These are phyloP conservation scores for Colletotrichum euphorbiae DNA, from an alignment of 2,329 filamentous ascomycete genomes.

Conservation along the genomic window DNA sequence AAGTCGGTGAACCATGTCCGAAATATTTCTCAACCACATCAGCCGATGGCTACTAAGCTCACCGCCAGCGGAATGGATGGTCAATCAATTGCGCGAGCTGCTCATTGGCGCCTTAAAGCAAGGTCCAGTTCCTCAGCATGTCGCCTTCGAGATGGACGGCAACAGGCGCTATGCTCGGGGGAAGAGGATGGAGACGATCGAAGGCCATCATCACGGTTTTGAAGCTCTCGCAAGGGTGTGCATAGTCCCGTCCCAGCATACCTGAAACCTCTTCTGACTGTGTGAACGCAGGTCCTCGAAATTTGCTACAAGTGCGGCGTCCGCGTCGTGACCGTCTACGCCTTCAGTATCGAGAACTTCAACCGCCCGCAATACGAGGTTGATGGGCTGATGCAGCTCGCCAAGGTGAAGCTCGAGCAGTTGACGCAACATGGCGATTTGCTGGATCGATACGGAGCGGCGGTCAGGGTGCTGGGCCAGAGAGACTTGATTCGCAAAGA, in stretches of 20 bases:
- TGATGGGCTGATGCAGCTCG: conserved; percentile 96
- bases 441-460: conserved; percentile 90
- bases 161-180: conserved; percentile 92
- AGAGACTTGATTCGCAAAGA: conserved; percentile 86
- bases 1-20: conserved; percentile 58
- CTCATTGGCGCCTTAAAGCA: conserved; percentile 90
- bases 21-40: conserved; percentile 62
- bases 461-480: conserved; percentile 87
- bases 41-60: conserved; percentile 83
- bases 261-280: conserved; percentile 40
- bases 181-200: conserved; percentile 94
- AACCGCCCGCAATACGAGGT: conserved; percentile 97
- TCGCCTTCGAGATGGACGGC: conserved; percentile 99
- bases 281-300: conserved; percentile 79
- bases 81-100: conserved; percentile 82
- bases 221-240: conserved; percentile 89
- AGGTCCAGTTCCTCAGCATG: conserved; percentile 91
- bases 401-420: conserved; percentile 93
- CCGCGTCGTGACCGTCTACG: conserved; percentile 96
- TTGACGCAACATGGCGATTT: conserved; percentile 93
- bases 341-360: conserved; percentile 99
- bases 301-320: conserved; percentile 98
- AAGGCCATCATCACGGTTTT: conserved; percentile 95
- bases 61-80: conserved; percentile 91
- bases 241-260: not conserved